Percentiles rank a stretch among this genome's conserved stretches.
These are phyloP conservation scores for Trichoderma harzianum DNA, from an alignment of 2,329 filamentous ascomycete genomes.

Conservation along the genomic window DNA sequence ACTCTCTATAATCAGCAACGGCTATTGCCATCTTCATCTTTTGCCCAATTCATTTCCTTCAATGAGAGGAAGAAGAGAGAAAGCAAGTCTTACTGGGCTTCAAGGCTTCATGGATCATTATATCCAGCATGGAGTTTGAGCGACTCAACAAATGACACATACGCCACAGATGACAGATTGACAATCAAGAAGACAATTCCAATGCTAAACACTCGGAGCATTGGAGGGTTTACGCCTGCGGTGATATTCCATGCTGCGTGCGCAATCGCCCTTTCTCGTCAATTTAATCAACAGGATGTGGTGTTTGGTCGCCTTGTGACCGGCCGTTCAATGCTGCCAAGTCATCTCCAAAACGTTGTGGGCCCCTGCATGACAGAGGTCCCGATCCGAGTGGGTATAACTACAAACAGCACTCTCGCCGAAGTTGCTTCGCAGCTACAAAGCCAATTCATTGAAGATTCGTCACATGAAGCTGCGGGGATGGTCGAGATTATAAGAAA, in stretches of 20 bases:
- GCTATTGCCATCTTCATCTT: background rate
- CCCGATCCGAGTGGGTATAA: background rate
- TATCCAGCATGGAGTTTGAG: background rate
- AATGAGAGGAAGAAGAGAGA: background rate
- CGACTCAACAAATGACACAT: background rate
- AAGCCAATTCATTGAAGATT: conserved; percentile 7
- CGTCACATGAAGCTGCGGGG: conserved; percentile 6
- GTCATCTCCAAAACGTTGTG: conserved; percentile 12
- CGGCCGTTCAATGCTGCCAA: conserved; percentile 13
- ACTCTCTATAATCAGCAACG: background rate
- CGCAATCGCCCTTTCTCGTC: conserved; percentile 1
- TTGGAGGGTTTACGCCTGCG: background rate
- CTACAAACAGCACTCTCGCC: background rate
- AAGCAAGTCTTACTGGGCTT: background rate
- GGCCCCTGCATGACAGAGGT: conserved; percentile 14
- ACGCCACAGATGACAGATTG: background rate
- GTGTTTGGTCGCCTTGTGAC: conserved; percentile 17
- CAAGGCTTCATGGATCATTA: background rate
- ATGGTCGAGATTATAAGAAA: conserved; percentile 8
- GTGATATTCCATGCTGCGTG: conserved; percentile 10
- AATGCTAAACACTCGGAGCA: background rate
- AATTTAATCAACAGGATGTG: conserved; percentile 5
- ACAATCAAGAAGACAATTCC: background rate
- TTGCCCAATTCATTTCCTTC: background rate
- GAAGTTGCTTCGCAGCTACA: conserved; percentile 1